Evolutionary conservation across 1,284 basidiomycete species (phyloP), one percentile per base, ranked within the genome.

Genomic region (Sporisorium sorghi): DNA sequence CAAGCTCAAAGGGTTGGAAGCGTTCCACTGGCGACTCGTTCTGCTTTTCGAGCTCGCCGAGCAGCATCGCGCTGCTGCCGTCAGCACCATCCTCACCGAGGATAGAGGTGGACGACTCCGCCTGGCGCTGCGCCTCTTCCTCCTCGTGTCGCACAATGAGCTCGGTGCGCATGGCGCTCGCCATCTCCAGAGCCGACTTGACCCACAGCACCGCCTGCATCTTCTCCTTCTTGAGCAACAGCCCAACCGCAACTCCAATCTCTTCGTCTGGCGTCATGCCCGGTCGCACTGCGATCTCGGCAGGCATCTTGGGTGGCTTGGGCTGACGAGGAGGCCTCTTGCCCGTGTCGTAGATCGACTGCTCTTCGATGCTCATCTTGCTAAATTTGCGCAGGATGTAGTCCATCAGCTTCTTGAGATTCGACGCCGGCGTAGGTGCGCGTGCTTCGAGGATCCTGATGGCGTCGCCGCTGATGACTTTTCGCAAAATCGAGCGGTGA

Each of bases 221-320:
- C 73, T 79, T 78, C 48, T 81, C 78, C 67, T 77, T 77, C 52
- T 79, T 68, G 33, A 79, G 58, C 40, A 84, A 52, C 21, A 83
- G 67, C 1, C 78, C 80, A 9, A 84, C 73, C 2, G 82, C 83
- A 10, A 84, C 76, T 26, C 82, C 80, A 23, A 84, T 73, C 53
- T 83, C 62, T 39, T 83, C 77, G 6, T 71, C 64, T 24, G 58
- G 55, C 30, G 60, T 46, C 39, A 73, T 56, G 21, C 80, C 80
- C 5, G 73, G 72, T 33, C 63, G 71, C 12, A 83, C 79, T 15
- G 60, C 52, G 39, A 84, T 74, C 53, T 84, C 83, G 6, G 73
- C 56, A 2, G 78, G 77, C 50, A 77, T 50, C 50, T 54, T 70
- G 12, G 66, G 58, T 17, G 72, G 63, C 51, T 78, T 80, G 9